phyloP scores from a whole-genome alignment of 2,329 filamentous ascomycete genomes.

The Botrytis byssoidea region DNA sequence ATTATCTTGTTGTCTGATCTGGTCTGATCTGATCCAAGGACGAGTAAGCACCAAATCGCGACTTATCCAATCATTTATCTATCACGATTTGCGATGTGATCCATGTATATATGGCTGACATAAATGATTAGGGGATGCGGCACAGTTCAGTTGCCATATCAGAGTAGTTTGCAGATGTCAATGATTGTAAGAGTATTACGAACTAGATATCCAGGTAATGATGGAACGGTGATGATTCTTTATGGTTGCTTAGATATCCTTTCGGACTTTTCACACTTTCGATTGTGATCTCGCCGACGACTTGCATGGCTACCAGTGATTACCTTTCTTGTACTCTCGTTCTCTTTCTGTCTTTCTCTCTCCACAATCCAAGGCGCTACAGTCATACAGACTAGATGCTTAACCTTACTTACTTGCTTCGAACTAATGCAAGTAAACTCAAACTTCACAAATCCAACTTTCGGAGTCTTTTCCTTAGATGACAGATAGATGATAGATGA shows the following conservation, averaged over 20 bases:
- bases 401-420: neutral
- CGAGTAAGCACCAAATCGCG: neutral
- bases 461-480: neutral
- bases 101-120: neutral
- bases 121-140: neutral
- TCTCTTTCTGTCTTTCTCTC: neutral
- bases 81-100: neutral
- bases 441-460: neutral
- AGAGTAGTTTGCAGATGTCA: neutral
- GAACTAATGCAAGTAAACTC: constrained; percentile 4
- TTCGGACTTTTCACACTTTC: neutral
- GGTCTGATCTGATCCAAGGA: neutral
- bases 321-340: neutral
- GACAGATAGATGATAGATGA: neutral
- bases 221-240: neutral
- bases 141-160: neutral
- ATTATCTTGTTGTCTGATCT: neutral
- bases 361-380: neutral
- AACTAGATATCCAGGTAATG: neutral
- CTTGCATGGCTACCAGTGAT: neutral
- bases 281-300: neutral
- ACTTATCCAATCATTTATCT: neutral
- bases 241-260: neutral
- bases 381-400: neutral
- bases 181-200: neutral